Evolutionary conservation across 1,284 basidiomycete genomes (phyloP).

Genomic region (Tilletia caries): DNA sequence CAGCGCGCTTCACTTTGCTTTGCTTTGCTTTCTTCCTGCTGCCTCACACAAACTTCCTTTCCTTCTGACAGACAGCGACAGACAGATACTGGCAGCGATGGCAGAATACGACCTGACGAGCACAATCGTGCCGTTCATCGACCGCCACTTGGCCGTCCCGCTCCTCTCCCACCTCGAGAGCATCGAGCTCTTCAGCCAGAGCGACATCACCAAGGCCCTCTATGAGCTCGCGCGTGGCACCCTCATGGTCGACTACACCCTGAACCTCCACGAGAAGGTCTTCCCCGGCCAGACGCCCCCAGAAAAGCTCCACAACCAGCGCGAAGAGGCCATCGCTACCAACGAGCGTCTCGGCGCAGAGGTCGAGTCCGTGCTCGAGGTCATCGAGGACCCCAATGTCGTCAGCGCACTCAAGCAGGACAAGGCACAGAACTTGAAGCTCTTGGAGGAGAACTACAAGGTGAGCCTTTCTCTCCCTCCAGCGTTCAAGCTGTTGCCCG

Average conservation of each 20-base stretch:
- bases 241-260: slow-evolving; percentile 56
- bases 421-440: slow-evolving; percentile 91
- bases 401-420: slow-evolving; percentile 77
- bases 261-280: slow-evolving; percentile 72
- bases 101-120: slow-evolving; percentile 67
- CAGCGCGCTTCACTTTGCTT: no score
- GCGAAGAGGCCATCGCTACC: slow-evolving; percentile 70
- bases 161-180: slow-evolving; percentile 74
- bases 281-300: slow-evolving; percentile 63
- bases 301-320: slow-evolving; percentile 42
- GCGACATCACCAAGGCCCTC: slow-evolving; percentile 77
- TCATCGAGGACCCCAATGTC: slow-evolving; percentile 94
- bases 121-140: slow-evolving; percentile 71
- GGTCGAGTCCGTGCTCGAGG: slow-evolving; percentile 85
- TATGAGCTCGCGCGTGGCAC: slow-evolving; percentile 94
- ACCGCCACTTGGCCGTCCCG: slow-evolving; percentile 89
- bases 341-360: slow-evolving; percentile 81
- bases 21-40: no score
- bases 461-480: slow-evolving; percentile 59
- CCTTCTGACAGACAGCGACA: no score
- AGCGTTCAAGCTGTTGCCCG: no score
- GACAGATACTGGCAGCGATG: no score
- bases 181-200: slow-evolving; percentile 68
- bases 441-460: slow-evolving; percentile 87
- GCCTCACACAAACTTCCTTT: no score